Evolutionary conservation across 1,139 yeast genomes (phyloP), one percentile per base, ranked within the genome.

Genomic region (Candida smagusa): DNA sequence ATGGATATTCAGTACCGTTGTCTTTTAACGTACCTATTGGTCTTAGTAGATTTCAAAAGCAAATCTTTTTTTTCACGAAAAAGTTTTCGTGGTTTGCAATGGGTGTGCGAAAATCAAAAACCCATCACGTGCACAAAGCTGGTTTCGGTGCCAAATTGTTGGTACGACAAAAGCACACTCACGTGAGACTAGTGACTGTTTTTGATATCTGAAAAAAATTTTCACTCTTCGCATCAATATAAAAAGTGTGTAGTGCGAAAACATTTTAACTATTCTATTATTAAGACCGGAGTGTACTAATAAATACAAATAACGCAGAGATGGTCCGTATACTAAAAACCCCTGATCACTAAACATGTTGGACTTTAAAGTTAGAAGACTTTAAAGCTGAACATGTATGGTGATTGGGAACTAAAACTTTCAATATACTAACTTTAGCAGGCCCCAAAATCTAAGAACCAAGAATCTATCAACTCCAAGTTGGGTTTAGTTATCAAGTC

Each of bases 401-500:
- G 11, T 23, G 26, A 23, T 9, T 35, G 43, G 27, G 30, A 22
- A 24, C 13, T 16, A 19, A 9, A n/a, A 35, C 16, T 30, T 13
- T 9, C 27, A 22, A 6, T 12, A 41, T 52, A 65, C 72, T 65
- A 67, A 67, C 72, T 39, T 30, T 43, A 38, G 34, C 58, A 85
- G 96, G 97, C 97, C 88, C 97, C 96, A 81, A 86, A 85, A 75
- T 68, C 75, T 62, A 83, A 82, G 83, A 77, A 79, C 72, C 84
- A 85, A 68, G 98, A 92, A 65, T 84, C 88, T 83, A 84, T 92
- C 77, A 92, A 89, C 95, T 80, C 96, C 75, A 90, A 90, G 81
- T 88, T 92, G 73, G 95, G 96, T 72, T 84, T 92, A 70, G 92
- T 86, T 68, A 85, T 94, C 81, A 92, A 90, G 82, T 90, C 97